Evolutionary conservation across 495 filamentous ascomycete species (phyloP).

Genomic region (Pyrenopolyporus hunteri): DNA sequence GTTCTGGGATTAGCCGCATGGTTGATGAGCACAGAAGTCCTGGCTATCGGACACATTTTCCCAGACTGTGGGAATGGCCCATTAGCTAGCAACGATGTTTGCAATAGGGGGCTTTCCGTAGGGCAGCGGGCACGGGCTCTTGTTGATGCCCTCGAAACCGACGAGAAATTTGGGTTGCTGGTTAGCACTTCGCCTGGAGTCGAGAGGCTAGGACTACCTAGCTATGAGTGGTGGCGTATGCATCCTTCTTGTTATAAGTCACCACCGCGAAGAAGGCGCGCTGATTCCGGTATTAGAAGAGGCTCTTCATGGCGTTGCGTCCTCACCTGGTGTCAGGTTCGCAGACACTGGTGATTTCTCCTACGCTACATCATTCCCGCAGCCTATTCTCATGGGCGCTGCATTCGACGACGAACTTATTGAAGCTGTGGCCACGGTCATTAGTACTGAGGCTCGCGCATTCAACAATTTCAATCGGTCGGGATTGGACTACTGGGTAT

Average conservation of each 20-base stretch:
- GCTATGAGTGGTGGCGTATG: conserved; percentile 58
- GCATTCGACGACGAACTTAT: conserved; percentile 66
- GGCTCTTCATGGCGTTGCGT: conserved; percentile 66
- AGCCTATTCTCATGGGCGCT: conserved; percentile 63
- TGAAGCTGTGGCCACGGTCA: conserved; percentile 58
- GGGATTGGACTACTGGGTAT: conserved; percentile 60
- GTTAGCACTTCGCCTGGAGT: conserved; percentile 59
- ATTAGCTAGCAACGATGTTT: conserved; percentile 35
- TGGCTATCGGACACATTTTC: conserved; percentile 30
- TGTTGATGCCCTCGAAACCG: conserved; percentile 25
- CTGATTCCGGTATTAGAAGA: conserved; percentile 36
- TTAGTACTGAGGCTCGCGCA: conserved; percentile 65
- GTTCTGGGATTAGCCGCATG: conserved; percentile 11
- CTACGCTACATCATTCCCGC: conserved; percentile 66
- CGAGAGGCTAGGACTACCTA: conserved; percentile 60
- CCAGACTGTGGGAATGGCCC: conserved; percentile 36
- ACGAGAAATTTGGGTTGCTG: conserved; percentile 61
- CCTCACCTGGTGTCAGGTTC: conserved; percentile 57
- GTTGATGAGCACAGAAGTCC: conserved; percentile 28
- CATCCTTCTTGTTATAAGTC: conserved; percentile 9
- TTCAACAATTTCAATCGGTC: conserved; percentile 63
- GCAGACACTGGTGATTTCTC: conserved; percentile 55
- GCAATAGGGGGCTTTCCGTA: conserved; percentile 28
- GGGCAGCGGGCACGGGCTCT: conserved; percentile 28
- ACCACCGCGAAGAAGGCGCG: background rate